These are phyloP conservation scores for Cytospora mali DNA, from an alignment of 2,329 filamentous ascomycete genomes.

Conservation along the genomic window DNA sequence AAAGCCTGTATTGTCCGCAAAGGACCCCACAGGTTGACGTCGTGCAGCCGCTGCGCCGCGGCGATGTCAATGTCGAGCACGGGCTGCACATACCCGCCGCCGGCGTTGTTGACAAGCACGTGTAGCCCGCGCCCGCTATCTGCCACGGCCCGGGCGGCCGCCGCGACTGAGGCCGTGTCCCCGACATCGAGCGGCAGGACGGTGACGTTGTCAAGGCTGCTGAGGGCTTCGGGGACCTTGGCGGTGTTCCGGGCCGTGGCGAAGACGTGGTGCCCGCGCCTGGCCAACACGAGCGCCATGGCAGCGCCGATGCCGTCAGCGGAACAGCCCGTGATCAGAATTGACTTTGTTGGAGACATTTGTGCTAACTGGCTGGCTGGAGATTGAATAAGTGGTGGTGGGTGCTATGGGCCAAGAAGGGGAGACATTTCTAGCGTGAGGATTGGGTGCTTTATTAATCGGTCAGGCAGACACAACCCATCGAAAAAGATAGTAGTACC, in stretches of 20 bases:
- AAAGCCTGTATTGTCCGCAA: constrained; percentile 26
- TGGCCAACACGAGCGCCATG: constrained; percentile 29
- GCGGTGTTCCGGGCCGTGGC: constrained; percentile 3
- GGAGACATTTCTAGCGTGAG: no score
- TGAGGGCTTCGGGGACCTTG: background rate
- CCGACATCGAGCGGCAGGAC: constrained; percentile 4
- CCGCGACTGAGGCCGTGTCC: background rate
- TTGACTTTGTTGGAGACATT: constrained; percentile 26
- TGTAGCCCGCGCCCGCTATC: constrained; percentile 10
- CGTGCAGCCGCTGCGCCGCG: constrained; percentile 33
- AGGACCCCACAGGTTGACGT: constrained; percentile 38
- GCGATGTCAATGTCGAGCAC: constrained; percentile 35
- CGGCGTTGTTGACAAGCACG: constrained; percentile 18
- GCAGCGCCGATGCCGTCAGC: constrained; percentile 38
- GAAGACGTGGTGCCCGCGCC: constrained; percentile 3
- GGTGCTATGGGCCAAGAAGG: no score
- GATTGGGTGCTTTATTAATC: no score
- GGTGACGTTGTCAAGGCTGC: constrained; percentile 1
- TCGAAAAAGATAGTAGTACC: no score
- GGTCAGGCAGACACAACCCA: no score
- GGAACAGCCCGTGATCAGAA: constrained; percentile 42
- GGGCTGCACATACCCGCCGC: background rate
- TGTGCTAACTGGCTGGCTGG: background rate
- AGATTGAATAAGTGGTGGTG: no score
- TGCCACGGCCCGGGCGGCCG: background rate